phyloP scores from a whole-genome alignment of 345 rosid species.

The Populus tremula region DNA sequence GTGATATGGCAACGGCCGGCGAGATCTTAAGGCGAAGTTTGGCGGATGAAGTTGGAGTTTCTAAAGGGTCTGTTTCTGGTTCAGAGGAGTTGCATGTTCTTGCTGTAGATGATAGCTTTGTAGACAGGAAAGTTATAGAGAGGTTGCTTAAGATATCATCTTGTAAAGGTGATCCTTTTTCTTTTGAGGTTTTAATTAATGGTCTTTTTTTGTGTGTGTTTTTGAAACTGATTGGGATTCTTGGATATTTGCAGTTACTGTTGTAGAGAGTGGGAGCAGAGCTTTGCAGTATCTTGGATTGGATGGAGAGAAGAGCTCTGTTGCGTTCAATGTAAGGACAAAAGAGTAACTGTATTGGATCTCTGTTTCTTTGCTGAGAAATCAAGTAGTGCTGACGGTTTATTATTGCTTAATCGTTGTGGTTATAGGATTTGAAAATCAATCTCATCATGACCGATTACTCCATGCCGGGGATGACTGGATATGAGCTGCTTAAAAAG shows the following conservation, averaged over 20 bases:
- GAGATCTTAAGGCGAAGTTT: conserved; percentile 28
- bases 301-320: conserved; percentile 60
- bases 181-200: not conserved
- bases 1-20: conserved; percentile 34
- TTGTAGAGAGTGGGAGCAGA: conserved; percentile 67
- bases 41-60: conserved; percentile 13
- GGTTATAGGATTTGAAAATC: conserved; percentile 60
- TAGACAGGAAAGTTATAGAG: conserved; percentile 78
- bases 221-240: not conserved
- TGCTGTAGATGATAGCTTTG: conserved; percentile 84
- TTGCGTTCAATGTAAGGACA: conserved; percentile 58
- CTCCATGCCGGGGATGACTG: conserved; percentile 88
- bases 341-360: not conserved
- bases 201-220: not conserved
- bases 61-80: conserved; percentile 18
- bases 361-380: conserved; percentile 25
- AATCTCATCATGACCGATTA: conserved; percentile 79
- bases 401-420: not conserved
- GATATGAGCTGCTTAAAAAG: conserved; percentile 73
- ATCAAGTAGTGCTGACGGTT: not conserved
- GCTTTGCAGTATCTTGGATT: conserved; percentile 76
- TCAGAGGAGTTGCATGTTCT: conserved; percentile 80
- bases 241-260: conserved; percentile 46
- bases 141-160: conserved; percentile 68
- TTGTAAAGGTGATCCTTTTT: conserved; percentile 55